Percentiles rank a stretch among this genome's conserved stretches.
These are phyloP conservation scores for Hawksworthiomyces lignivorus DNA, from an alignment of 2,329 filamentous ascomycete genomes.

Conservation along the genomic window DNA sequence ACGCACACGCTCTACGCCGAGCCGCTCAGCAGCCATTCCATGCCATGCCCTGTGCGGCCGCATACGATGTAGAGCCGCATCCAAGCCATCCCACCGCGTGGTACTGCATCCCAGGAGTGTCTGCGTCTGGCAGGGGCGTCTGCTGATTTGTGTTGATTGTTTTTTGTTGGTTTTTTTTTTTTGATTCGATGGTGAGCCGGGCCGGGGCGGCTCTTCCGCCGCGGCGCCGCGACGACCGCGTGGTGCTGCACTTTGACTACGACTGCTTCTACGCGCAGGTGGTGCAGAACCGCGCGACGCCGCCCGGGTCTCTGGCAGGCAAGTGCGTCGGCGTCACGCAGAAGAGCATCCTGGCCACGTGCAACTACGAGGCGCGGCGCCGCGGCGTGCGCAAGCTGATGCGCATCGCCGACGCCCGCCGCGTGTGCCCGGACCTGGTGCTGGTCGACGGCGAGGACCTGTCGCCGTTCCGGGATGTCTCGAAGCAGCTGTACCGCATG, in stretches of 20 bases:
- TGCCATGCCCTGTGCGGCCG: too few species aligned
- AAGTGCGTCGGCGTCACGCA: constrained; percentile 80
- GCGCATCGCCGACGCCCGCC: constrained; percentile 73
- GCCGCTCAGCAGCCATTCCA: too few species aligned
- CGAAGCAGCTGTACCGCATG: constrained; percentile 70
- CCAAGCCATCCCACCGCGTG: too few species aligned
- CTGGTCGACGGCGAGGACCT: constrained; percentile 83
- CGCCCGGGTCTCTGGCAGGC: constrained; percentile 46
- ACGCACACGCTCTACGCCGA: too few species aligned
- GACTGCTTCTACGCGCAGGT: constrained; percentile 95
- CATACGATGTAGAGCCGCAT: too few species aligned
- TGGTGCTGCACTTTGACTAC: constrained; percentile 79
- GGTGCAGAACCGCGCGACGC: constrained; percentile 72
- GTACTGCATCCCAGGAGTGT: too few species aligned
- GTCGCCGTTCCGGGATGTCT: constrained; percentile 75
- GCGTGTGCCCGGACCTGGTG: constrained; percentile 73
- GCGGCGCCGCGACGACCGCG: constrained; percentile 50
- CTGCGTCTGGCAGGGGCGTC: too few species aligned
- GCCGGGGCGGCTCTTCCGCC: too few species aligned
- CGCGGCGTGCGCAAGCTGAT: constrained; percentile 75
- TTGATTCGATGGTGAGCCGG: too few species aligned
- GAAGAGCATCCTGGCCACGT: constrained; percentile 87
- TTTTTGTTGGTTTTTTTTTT: too few species aligned
- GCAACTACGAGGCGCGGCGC: constrained; percentile 83
- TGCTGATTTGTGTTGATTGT: too few species aligned